Base-by-base conservation (phyloP, 805 yeast genomes). In the Candida dendrica region DNA sequence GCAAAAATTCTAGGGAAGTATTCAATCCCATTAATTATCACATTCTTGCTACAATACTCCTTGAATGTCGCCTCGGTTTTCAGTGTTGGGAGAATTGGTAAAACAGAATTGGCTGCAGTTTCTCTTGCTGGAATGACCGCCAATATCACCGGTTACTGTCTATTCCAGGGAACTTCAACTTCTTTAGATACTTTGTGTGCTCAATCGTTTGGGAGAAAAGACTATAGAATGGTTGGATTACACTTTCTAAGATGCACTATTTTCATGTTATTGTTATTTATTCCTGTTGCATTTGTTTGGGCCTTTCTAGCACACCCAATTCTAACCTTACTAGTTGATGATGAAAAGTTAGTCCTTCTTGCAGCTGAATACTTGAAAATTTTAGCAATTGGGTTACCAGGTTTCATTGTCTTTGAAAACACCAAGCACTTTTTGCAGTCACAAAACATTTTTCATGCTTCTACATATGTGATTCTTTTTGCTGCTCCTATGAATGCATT, bases 361-460 rank as follows among this genome's bases (percentile, higher is more conserved):
- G 90, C 91, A 1, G 68, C 83, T 2, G 55, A 58, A 30, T 84
- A 84, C 56, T 63, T 84, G 43, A 62, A 66, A 42, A 65, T 79
- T 8, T 69, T 79, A 9, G 63, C 79, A 4, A 60, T 77, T 40
- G 91, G 91, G 26, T 67, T 84, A 6, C 93, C 93, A 0, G 91
- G 87, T 0, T 84, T 75, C 56, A 78, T 83, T 24, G 52, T 77
- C 6, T 77, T 75, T 52, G 91, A 84, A 61, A 79, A 81, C 48
- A 79, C 81, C 39, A 84, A 84, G 58, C 78, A 84, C 58, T 84
- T 72, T 52, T 64, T 84, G 51, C 91, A 84, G 59, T 74, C 86
- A 37, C 91, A 84, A 64, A 87, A 87, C 19, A 73, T 83, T 7
- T 84, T 84, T 61, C 86, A 84, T 59, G 91, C 91, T 7, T 80